Evolutionary conservation across 805 yeast genomes (phyloP).

Genomic region (Kregervanrija pseudodelftensis): DNA sequence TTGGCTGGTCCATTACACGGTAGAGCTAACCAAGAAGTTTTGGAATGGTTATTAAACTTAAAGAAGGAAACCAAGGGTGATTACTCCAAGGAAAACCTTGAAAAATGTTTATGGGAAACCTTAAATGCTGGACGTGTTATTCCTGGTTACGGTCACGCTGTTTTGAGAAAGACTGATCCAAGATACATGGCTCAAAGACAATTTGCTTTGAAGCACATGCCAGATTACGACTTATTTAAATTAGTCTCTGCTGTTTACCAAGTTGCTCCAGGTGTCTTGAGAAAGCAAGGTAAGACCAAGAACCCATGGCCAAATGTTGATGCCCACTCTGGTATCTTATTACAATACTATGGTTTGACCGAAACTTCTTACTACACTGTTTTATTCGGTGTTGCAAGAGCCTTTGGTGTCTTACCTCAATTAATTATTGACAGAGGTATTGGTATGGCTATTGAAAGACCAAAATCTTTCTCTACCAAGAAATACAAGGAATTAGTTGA

Average conservation of each 20-base stretch:
- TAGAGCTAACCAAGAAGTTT: slow-evolving; percentile 82
- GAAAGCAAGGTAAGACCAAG: slow-evolving; percentile 83
- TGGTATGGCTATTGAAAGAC: slow-evolving; percentile 81
- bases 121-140: slow-evolving; percentile 77
- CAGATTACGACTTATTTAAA: slow-evolving; percentile 73
- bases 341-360: slow-evolving; percentile 79
- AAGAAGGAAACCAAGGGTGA: slow-evolving; percentile 62
- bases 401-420: slow-evolving; percentile 81
- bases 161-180: slow-evolving; percentile 82
- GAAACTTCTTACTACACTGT: slow-evolving; percentile 83
- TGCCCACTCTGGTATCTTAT: slow-evolving; percentile 78
- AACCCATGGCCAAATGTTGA: slow-evolving; percentile 93
- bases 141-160: slow-evolving; percentile 89
- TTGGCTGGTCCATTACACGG: slow-evolving; percentile 86
- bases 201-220: slow-evolving; percentile 68
- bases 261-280: slow-evolving; percentile 75
- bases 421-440: slow-evolving; percentile 77
- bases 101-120: slow-evolving; percentile 71
- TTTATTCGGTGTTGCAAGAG: slow-evolving; percentile 80
- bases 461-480: slow-evolving; percentile 90
- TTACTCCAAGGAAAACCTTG: slow-evolving; percentile 60
- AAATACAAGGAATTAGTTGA: slow-evolving; percentile 78
- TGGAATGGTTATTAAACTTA: slow-evolving; percentile 72
- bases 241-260: slow-evolving; percentile 71
- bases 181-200: slow-evolving; percentile 82